phyloP scores from a whole-genome alignment of 108 stramenopile species.

The Fragilariopsis cylindrus region DNA sequence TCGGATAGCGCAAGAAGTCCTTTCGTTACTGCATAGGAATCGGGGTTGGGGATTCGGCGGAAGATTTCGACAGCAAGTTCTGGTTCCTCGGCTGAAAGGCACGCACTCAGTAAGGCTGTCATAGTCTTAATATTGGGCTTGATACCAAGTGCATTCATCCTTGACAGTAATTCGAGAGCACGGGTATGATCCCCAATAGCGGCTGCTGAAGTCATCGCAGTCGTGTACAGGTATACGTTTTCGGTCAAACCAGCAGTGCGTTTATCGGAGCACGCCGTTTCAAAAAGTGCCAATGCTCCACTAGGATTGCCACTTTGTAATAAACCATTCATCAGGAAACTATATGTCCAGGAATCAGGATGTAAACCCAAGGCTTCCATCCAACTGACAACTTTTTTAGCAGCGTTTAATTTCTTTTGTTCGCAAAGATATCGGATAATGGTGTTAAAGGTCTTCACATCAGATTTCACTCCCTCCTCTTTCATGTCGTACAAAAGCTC shows the following conservation, averaged over 20 bases:
- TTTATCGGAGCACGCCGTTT: constrained; percentile 67
- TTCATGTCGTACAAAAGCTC: constrained; percentile 83
- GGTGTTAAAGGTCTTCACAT: constrained; percentile 73
- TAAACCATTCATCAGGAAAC: constrained; percentile 79
- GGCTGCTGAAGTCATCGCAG: constrained; percentile 83
- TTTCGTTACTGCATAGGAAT: constrained; percentile 68
- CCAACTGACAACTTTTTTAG: constrained; percentile 69
- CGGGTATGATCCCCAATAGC: constrained; percentile 70
- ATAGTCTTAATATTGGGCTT: constrained; percentile 85
- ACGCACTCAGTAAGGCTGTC: constrained; percentile 82
- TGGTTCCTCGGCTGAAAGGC: constrained; percentile 57
- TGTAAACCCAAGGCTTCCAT: constrained; percentile 71
- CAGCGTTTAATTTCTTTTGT: constrained; percentile 51
- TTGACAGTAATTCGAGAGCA: constrained; percentile 72
- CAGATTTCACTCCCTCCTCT: constrained; percentile 60
- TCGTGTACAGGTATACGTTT: constrained; percentile 86
- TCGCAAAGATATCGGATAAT: constrained; percentile 71
- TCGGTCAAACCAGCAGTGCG: constrained; percentile 72
- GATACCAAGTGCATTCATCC: constrained; percentile 80
- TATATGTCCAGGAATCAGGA: constrained; percentile 86
- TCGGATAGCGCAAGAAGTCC: constrained; percentile 64
- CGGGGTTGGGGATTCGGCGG: constrained; percentile 64
- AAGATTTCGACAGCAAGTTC: constrained; percentile 70
- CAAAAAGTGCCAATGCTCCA: constrained; percentile 78
- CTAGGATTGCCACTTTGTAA: constrained; percentile 69